Evolutionary conservation across 2,329 filamentous ascomycete species (phyloP).

Genomic region (Aureobasidium melanogenum): DNA sequence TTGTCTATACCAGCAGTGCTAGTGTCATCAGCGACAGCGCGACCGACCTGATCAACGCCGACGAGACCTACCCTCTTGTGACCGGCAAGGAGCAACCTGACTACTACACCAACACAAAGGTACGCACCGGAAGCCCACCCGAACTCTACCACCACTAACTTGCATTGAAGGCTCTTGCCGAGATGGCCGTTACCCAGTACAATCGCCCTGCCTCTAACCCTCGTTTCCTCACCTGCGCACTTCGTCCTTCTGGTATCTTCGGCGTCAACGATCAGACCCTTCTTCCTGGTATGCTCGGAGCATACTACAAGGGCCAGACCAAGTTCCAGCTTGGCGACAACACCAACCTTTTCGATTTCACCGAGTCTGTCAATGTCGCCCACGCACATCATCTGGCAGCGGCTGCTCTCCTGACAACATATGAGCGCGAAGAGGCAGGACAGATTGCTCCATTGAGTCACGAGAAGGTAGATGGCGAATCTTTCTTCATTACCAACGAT

Average conservation of each 20-base stretch:
- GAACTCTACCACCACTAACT: neutral
- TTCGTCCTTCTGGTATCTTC: constrained; percentile 44
- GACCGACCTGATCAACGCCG: constrained; percentile 39
- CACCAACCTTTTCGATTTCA: constrained; percentile 46
- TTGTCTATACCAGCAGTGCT: constrained; percentile 45
- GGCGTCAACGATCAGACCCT: constrained; percentile 41
- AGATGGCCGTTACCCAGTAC: constrained; percentile 39
- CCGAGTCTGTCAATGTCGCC: constrained; percentile 44
- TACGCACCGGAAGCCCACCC: neutral
- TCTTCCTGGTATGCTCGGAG: constrained; percentile 36
- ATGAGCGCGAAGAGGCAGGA: constrained; percentile 25
- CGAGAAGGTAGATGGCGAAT: constrained; percentile 42
- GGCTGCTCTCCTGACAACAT: constrained; percentile 39
- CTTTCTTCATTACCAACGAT: constrained; percentile 45
- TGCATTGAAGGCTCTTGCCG: constrained; percentile 33
- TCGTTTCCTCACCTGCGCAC: constrained; percentile 40
- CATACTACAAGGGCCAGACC: constrained; percentile 38
- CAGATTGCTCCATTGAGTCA: constrained; percentile 34
- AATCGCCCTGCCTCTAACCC: constrained; percentile 34
- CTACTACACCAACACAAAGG: constrained; percentile 44
- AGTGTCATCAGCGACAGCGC: constrained; percentile 39
- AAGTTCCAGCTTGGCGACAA: constrained; percentile 44
- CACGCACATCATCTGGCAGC: constrained; percentile 44
- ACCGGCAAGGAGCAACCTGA: constrained; percentile 39
- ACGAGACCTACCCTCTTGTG: constrained; percentile 39